Evolutionary conservation across 495 filamentous ascomycete genomes (phyloP).

Genomic region (Aspergillus nanangensis): DNA sequence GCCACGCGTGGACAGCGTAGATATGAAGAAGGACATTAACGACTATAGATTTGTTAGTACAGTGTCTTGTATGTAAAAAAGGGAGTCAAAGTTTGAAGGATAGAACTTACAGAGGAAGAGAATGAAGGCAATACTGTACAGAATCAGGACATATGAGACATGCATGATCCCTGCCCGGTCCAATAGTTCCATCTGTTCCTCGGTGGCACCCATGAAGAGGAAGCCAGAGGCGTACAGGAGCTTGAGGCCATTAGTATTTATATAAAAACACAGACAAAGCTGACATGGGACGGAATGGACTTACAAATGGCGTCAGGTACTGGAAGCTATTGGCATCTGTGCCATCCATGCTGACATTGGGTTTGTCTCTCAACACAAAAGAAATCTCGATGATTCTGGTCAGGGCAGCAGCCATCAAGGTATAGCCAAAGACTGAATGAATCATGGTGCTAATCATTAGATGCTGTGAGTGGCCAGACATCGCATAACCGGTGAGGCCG

Average conservation of each 20-base stretch:
- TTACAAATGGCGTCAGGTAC: slow-evolving; percentile 84
- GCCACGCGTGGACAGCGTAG: slow-evolving; percentile 64
- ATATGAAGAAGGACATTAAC: slow-evolving; percentile 78
- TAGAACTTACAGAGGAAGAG: slow-evolving; percentile 71
- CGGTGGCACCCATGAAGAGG: slow-evolving; percentile 94
- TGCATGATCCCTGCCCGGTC: slow-evolving; percentile 70
- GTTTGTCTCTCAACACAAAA: slow-evolving; percentile 74
- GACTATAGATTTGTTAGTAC: slow-evolving; percentile 37
- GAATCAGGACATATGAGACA: slow-evolving; percentile 84
- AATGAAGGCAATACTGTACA: slow-evolving; percentile 86
- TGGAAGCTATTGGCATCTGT: slow-evolving; percentile 83
- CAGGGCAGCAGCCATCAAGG: slow-evolving; percentile 83
- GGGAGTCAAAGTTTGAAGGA: neutral
- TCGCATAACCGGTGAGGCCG: slow-evolving; percentile 88
- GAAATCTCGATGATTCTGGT: slow-evolving; percentile 87
- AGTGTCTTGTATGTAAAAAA: neutral
- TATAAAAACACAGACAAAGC: too few relatives aligned
- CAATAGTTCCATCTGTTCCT: slow-evolving; percentile 87
- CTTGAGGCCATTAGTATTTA: slow-evolving; percentile 41
- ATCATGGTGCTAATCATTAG: slow-evolving; percentile 82
- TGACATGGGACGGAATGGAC: slow-evolving; percentile 37
- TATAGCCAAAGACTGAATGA: slow-evolving; percentile 91
- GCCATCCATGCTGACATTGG: slow-evolving; percentile 51
- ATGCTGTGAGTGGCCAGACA: slow-evolving; percentile 83
- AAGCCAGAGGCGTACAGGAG: slow-evolving; percentile 91